Base-by-base conservation (phyloP, 1,284 basidiomycete genomes). In the Boletus austroedulis region DNA sequence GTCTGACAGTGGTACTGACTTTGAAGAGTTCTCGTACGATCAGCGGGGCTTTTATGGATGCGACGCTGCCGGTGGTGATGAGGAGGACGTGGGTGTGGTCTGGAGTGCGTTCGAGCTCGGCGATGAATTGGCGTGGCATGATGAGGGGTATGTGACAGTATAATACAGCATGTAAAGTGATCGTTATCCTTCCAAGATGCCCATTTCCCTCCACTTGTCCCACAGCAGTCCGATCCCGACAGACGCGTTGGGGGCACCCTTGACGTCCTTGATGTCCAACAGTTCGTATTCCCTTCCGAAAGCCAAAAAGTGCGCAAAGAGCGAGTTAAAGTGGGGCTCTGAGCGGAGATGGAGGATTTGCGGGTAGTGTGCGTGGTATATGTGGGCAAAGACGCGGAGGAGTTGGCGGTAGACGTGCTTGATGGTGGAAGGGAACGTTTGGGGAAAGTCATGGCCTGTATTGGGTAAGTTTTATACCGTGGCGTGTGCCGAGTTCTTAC, bases 401-500 rank as follows among this genome's bases (percentile, higher is more conserved):
- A 99, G 89, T 70, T 98, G 96, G 51, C 94, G 90, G 78, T 98
- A 99, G 66, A 98, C 89, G 76, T 98, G 95, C 72, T 97, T 95
- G 66, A 95, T 90, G 9, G 94, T 96, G 14, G 90, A 87, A 1
- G 94, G 91, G 77, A 99, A 99, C 19, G 83, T 85, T 50, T 84
- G 85, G 8, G 93, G 89, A 73, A 99, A 99, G 58, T 96, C 92
- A 51, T 91, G 89, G n/a, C 90, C 92, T 93, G 67, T 11, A 23
- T 6, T 3, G 21, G 40, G 21, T 23, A 12, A 23, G 40, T 19
- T 29, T 3, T 21, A 15, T 24, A 21, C 0, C 12, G 28, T 53
- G 6, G 21, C 23, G 4, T n/a, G 24, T 10, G 12, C 19, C 34
- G 4, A 41, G 48, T 73, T 28, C 82, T 64, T 71, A 90, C 94